Base-by-base conservation (phyloP, 176 grass and related monocot species). In the Musa schizocarpa region DNA sequence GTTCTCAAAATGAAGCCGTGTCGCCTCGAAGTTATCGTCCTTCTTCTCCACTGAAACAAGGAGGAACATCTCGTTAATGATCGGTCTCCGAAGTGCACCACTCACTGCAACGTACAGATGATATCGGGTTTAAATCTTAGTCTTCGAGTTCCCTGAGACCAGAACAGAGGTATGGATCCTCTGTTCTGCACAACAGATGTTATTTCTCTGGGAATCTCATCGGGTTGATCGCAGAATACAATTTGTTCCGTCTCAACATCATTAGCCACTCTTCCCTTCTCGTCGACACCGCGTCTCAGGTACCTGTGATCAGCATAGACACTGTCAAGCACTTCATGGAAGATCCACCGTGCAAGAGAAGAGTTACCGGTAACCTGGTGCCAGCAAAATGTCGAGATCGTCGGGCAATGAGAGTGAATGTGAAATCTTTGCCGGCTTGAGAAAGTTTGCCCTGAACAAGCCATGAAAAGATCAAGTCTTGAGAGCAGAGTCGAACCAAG, bases 171-270 rank as follows among this genome's bases (percentile, higher is more conserved):
- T 84, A 99, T 99, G 1, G 96, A 99, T 68, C 96, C 96, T 79
- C 96, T 86, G 68, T 99, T 88, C 84, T 99, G 96, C 65, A 95
- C 88, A 69, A 89, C 79, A 82, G 90, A 95, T 70, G 91, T 52
- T 86, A 99, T 92, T 79, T 99, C 82, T 78, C 13, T 20, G 66
- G 96, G 88, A 23, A 85, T 79, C 61, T 89, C 87, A 82, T 77
- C 77, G 71, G 78, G 53, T n/a, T 81, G 83, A 26, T 92, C 90
- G 80, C 87, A 82, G 86, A 85, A 98, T 79, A 99, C 82, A 86
- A 99, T 89, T 70, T 99, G 96, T 76, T 99, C 96, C 3, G 88
- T 95, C 68, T 99, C 96, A 75, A 99, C 96, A 86, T 99, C 96
- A 81, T 99, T 99, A 56, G 96, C 96, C 43, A 99, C 96, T 82